phyloP scores from a whole-genome alignment of 2,329 filamentous ascomycete genomes.

The Fusarium albidum region DNA sequence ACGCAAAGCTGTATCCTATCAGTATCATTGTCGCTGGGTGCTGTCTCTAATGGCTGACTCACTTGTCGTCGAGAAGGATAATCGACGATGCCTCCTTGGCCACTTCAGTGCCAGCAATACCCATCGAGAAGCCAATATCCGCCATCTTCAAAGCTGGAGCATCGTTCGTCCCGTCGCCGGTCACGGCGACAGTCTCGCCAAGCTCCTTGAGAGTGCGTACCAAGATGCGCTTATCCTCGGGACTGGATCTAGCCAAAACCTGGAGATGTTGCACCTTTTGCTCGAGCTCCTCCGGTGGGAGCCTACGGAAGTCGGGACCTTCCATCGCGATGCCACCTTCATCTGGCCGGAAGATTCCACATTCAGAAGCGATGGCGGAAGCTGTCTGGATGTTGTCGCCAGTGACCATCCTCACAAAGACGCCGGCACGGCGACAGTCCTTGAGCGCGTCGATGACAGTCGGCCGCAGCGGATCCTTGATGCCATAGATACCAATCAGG shows the following conservation, averaged over 20 bases:
- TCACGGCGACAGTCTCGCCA: conserved; percentile 66
- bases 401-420: conserved; percentile 73
- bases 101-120: conserved; percentile 70
- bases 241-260: conserved; percentile 71
- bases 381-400: conserved; percentile 56
- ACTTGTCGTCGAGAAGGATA: conserved; percentile 68
- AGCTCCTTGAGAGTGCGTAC: conserved; percentile 69
- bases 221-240: conserved; percentile 71
- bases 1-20: conserved; percentile 51
- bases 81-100: conserved; percentile 70
- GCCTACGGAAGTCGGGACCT: conserved; percentile 64
- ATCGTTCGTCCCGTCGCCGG: conserved; percentile 71
- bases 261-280: conserved; percentile 67
- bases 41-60: conserved; percentile 1
- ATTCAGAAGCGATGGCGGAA: conserved; percentile 55
- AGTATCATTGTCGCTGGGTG: conserved; percentile 1
- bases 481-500: conserved; percentile 64
- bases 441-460: conserved; percentile 70
- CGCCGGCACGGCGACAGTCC: conserved; percentile 70
- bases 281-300: conserved; percentile 58
- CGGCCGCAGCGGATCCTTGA: conserved; percentile 71
- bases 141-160: conserved; percentile 67
- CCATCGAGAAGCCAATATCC: conserved; percentile 71
- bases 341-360: conserved; percentile 48
- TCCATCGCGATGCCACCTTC: conserved; percentile 75